Evolutionary conservation across 768 basidiomycete species (phyloP), one percentile per base, ranked within the genome.

Genomic region (Neoboletus subvelutipes): DNA sequence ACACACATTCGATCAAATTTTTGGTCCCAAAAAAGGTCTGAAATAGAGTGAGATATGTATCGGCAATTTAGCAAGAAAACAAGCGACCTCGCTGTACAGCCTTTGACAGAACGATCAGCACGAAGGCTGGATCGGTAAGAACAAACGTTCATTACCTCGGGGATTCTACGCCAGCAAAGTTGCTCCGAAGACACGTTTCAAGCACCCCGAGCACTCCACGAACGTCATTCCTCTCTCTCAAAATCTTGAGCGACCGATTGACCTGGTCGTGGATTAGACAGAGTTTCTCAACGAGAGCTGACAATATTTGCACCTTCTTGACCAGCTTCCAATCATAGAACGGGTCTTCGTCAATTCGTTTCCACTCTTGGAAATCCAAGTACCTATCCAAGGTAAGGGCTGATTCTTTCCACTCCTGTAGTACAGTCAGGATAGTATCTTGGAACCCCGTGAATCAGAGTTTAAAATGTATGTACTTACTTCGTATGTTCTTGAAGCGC

Each of bases 1-100:
- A 63, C 80, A 63, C 61, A 90, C 92, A 80, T 78, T 98, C 94
- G 56, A 98, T 89, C 12, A 94, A 70, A 54, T 87, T 80, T 72
- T 99, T 99, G 3, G 94, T 96, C 2, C 94, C 94, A 43, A 86
- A 80, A 71, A 91, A 98, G 0, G 93, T 95, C 92, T 98, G 61
- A 36, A 62, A 55, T 22, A 31, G 7, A 20, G 51, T 63, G 50
- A 68, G 65, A 55, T 49, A 52, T 39, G 56, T 36, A 34, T 52
- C 12, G 13, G 18, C 20, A 42, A 47, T 20, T 11, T 47, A 49
- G 55, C 12, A 57, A 55, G 3, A 50, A 52, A 41, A 36, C 47
- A 33, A 45, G 69, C 51, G 51, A 79, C 94, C 77, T 96, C 94
- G 72, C 90, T 92, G 67, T 97, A 98, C 26, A 98, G 74, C 67